Conservation (phyloP, 1,284 basidiomycete species). For the Sporisorium scitamineum region DNA sequence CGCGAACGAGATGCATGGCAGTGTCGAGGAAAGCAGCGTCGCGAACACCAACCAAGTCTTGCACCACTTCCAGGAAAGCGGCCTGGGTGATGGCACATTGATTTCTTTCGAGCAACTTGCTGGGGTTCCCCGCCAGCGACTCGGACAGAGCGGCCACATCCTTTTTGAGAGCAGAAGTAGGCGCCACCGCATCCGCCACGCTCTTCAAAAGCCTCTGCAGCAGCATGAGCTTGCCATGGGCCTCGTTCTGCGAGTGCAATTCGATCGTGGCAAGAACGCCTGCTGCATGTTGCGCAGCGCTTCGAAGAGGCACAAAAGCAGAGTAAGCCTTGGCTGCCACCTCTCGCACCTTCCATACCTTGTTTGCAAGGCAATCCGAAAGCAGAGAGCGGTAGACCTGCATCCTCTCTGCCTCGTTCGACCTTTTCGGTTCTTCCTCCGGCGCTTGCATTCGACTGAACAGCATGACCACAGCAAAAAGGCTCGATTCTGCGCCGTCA, state of each 20-base stretch:
- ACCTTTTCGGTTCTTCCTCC: slow-evolving; percentile 22
- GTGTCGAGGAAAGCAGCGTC: slow-evolving; percentile 17
- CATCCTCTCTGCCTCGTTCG: slow-evolving; percentile 20
- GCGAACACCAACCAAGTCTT: slow-evolving; percentile 31
- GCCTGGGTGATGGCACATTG: slow-evolving; percentile 50
- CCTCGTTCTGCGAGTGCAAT: slow-evolving; percentile 50
- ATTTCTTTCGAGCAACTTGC: slow-evolving; percentile 43
- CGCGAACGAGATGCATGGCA: slow-evolving; percentile 17
- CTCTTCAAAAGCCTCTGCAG: slow-evolving; percentile 39
- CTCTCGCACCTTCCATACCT: slow-evolving; percentile 57
- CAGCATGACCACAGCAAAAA: slow-evolving; percentile 62
- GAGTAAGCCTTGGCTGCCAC: slow-evolving; percentile 48
- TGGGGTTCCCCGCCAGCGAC: slow-evolving; percentile 11
- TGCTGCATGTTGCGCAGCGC: slow-evolving; percentile 12
- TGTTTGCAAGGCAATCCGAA: slow-evolving; percentile 45
- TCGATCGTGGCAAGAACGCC: slow-evolving; percentile 13
- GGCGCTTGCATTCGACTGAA: slow-evolving; percentile 56
- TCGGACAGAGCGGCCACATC: slow-evolving; percentile 21
- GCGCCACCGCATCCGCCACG: slow-evolving; percentile 26
- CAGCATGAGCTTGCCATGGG: slow-evolving; percentile 55
- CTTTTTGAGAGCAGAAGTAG: slow-evolving; percentile 6
- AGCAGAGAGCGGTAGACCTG: slow-evolving; percentile 28
- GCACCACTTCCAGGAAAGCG: slow-evolving; percentile 50
- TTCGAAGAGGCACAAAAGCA: slow-evolving; percentile 33
- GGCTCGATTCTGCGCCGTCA: slow-evolving; percentile 42